phyloP scores from a whole-genome alignment of 305 asterid species.

The Stenogyne calaminthoides region DNA sequence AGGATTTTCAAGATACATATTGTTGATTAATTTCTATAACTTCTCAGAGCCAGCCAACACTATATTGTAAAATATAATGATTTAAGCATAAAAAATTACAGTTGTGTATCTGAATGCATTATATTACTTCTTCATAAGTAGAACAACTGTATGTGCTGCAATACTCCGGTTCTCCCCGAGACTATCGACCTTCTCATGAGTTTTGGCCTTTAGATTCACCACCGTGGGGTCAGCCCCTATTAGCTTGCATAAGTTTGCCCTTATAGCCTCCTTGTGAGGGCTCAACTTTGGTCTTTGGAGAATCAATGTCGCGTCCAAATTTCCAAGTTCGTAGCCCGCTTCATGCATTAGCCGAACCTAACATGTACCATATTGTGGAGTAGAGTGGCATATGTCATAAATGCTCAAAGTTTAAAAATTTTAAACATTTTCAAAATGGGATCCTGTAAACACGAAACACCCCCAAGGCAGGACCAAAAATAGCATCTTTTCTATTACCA shows the following conservation, averaged over 20 bases:
- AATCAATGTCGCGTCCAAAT: constrained; percentile 84
- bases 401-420: not conserved
- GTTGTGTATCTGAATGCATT: not conserved
- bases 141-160: constrained; percentile 97
- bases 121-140: constrained; percentile 63
- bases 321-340: constrained; percentile 91
- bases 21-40: not conserved
- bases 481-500: not conserved
- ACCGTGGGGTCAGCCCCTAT: constrained; percentile 82
- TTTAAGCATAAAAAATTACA: constrained; percentile 7
- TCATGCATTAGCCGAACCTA: constrained; percentile 74
- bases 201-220: constrained; percentile 82
- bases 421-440: not conserved
- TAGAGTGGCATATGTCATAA: not conserved
- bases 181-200: constrained; percentile 96
- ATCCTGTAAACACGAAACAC: not conserved
- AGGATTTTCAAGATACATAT: not conserved
- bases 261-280: constrained; percentile 82
- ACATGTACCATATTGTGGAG: constrained; percentile 4
- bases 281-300: constrained; percentile 88
- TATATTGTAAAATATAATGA: not conserved
- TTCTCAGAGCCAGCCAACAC: not conserved
- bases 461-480: not conserved
- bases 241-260: constrained; percentile 69
- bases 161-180: constrained; percentile 97